Evolutionary conservation across 129 eudicot species (phyloP).

Genomic region (Tagetes patula): DNA sequence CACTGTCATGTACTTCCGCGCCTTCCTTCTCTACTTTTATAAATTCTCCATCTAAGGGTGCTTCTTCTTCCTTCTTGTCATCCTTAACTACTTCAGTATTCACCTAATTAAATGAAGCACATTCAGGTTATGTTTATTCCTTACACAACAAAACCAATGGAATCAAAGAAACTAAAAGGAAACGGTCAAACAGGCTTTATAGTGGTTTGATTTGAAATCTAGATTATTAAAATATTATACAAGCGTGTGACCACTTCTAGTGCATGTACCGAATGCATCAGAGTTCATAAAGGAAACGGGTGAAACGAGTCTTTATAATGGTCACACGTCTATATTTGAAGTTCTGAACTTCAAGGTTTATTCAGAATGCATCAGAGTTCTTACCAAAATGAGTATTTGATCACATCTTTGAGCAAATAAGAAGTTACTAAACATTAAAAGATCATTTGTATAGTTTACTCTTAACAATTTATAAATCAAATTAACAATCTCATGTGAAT

Average conservation of each 20-base stretch:
- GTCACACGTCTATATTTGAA: not conserved
- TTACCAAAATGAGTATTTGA: conserved; percentile 7
- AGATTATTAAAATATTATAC: not conserved
- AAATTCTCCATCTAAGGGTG: conserved; percentile 77
- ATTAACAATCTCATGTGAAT: not conserved
- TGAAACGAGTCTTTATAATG: not conserved
- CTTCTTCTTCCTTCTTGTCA: conserved; percentile 66
- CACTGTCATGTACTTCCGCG: conserved; percentile 37
- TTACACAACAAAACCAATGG: too few relatives aligned
- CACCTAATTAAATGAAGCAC: conserved; percentile 32
- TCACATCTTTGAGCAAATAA: conserved; percentile 14
- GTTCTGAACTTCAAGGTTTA: not conserved
- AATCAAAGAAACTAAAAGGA: not conserved
- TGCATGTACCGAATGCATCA: too few relatives aligned
- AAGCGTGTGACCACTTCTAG: not conserved
- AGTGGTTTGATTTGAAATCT: not conserved
- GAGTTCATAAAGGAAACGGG: not conserved
- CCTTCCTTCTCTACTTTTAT: conserved; percentile 86
- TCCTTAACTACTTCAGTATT: conserved; percentile 29
- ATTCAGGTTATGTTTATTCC: not conserved
- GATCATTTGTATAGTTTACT: not conserved
- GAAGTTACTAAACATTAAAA: conserved; percentile 7
- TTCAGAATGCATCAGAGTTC: not conserved
- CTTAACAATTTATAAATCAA: not conserved
- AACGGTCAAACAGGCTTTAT: not conserved